phyloP scores from a whole-genome alignment of 192 early-diverging fungal genomes.

The Backusella tarrabulga region DNA sequence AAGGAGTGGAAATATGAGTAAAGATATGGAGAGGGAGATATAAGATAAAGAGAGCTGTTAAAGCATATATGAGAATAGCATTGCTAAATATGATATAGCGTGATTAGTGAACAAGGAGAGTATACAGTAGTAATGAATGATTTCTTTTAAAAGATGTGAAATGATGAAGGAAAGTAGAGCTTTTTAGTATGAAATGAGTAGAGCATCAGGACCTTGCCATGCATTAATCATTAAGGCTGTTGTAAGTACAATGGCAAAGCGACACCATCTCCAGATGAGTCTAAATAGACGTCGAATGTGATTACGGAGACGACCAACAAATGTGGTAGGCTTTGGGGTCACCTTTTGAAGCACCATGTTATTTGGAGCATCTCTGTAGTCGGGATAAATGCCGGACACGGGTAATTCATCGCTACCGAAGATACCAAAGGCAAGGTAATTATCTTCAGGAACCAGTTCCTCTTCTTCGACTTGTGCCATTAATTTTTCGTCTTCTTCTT shows the following conservation, averaged over 20 bases:
- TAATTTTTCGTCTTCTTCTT: not conserved
- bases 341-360: not conserved
- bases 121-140: not conserved
- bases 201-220: slow-evolving; percentile 49
- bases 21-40: not conserved
- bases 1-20: not conserved
- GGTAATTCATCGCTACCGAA: not conserved
- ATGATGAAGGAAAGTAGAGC: not conserved
- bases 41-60: not conserved
- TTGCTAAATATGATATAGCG: not conserved
- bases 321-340: not conserved
- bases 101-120: not conserved
- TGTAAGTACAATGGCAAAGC: slow-evolving; percentile 48
- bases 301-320: slow-evolving; percentile 22
- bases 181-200: slow-evolving; percentile 6
- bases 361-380: not conserved
- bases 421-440: not conserved
- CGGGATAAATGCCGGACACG: slow-evolving; percentile 16
- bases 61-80: not conserved
- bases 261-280: slow-evolving; percentile 54
- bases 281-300: slow-evolving; percentile 30
- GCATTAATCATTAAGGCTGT: slow-evolving; percentile 51
- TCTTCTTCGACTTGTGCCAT: not conserved
- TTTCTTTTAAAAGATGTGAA: not conserved
- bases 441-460: not conserved